phyloP scores from a whole-genome alignment of 768 basidiomycete species.

The Boletus patriciae region DNA sequence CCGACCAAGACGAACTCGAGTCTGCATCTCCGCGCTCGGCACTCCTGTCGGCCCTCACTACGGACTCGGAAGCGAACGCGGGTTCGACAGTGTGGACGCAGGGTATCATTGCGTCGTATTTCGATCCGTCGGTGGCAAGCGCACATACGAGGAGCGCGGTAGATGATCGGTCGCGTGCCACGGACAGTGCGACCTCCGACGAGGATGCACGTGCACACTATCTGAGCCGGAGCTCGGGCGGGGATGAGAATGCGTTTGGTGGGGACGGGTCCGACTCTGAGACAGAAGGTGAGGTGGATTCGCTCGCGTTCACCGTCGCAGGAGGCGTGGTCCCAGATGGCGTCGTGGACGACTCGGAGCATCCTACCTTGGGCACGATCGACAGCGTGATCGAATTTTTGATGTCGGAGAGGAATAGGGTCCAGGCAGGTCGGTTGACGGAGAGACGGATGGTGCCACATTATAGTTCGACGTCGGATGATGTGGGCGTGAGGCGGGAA shows the following conservation, averaged over 20 bases:
- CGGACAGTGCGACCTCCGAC: constrained; percentile 22
- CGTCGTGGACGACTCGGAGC: constrained; percentile 32
- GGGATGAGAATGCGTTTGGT: constrained; percentile 4
- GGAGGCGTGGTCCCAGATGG: constrained; percentile 28
- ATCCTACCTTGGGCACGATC: constrained; percentile 71
- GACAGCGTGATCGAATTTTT: constrained; percentile 76
- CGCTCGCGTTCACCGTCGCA: constrained; percentile 25
- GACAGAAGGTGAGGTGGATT: constrained; percentile 37
- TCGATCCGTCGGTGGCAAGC: constrained; percentile 38
- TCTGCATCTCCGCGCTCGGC: constrained; percentile 31
- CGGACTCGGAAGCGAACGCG: constrained; percentile 41
- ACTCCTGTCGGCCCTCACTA: constrained; percentile 23
- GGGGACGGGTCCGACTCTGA: constrained; percentile 32
- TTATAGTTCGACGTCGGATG: constrained; percentile 39
- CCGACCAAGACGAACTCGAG: constrained; percentile 22
- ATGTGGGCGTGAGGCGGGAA: constrained; percentile 40
- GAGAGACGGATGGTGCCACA: constrained; percentile 27
- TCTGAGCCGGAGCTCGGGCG: neutral
- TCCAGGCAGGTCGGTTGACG: constrained; percentile 43
- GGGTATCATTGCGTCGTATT: constrained; percentile 56
- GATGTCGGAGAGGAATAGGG: constrained; percentile 64
- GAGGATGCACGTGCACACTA: constrained; percentile 1
- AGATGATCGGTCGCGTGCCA: constrained; percentile 27
- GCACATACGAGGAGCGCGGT: constrained; percentile 25
- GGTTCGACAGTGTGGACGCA: constrained; percentile 69